Base-by-base conservation (phyloP, 2,329 filamentous ascomycete species). In the Aspergillus sp. region DNA sequence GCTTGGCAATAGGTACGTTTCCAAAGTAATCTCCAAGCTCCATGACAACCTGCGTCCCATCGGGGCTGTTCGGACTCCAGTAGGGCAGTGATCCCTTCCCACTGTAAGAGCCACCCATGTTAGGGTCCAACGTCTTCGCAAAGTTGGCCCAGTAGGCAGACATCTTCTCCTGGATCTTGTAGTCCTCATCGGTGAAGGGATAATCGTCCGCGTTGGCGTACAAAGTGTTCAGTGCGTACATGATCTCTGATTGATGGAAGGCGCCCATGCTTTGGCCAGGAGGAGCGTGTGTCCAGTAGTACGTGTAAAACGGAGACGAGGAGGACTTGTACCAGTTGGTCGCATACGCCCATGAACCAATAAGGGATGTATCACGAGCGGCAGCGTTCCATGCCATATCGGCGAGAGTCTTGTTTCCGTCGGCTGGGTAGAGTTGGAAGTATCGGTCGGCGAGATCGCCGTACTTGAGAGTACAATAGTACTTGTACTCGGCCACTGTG, bases 231-330 rank as follows among this genome's bases (percentile, higher is more conserved):
- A 72, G 58, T 1, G 63, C 65, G 48, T 74, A 74, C 54, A 66
- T 68, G 50, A 75, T 69, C 61, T 75, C 72, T 1, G 67, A 68
- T 57, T 65, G 60, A 50, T 73, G 70, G 56, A 65, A 70, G 6
- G 72, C 71, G 7, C 72, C 72, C 49, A 59, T 56, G 44, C 45
- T 32, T 50, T 73, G 70, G 6, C 68, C 65, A 0, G 70, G 70
- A 1, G 67, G 70, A 2, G 70, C 70, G 45, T 73, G 70, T 45
- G 60, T 62, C 65, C 67, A 73, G 57, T 65, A 66, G 52, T 72
- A 73, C 2, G 66, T 73, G 53, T 68, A 73, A 49, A 72, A 60
- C 1, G 64, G 54, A 3, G 53, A 38, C 7, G 58, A 52, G 16
- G 65, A 61, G 17, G 56, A 36, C 49, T 61, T 63, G 50, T 57